Evolutionary conservation across 345 rosid species (phyloP).

Genomic region (Eucalyptus sp.): DNA sequence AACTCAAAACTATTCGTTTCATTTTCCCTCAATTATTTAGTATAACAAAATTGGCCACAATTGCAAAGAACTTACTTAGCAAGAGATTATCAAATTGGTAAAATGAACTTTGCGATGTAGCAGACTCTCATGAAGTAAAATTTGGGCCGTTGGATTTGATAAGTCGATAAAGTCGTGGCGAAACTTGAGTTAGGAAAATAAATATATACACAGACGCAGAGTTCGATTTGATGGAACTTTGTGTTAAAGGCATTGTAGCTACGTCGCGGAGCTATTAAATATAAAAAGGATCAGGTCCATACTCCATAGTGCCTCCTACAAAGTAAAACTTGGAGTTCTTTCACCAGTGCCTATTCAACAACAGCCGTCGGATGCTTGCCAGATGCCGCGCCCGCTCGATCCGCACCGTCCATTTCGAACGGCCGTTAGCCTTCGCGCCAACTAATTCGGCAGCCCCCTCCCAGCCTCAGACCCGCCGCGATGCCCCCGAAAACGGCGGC

Average conservation of each 20-base stretch:
- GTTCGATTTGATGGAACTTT: not conserved
- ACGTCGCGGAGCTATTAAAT: not conserved
- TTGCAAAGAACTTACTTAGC: not conserved
- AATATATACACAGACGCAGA: no score
- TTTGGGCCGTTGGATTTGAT: not conserved
- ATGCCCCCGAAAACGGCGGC: not conserved
- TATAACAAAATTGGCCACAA: not conserved
- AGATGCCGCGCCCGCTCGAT: not conserved
- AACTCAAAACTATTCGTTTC: no score
- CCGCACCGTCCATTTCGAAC: constrained; percentile 17
- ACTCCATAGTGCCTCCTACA: not conserved
- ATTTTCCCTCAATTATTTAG: not conserved
- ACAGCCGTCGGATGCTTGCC: not conserved
- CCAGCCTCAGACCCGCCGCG: not conserved
- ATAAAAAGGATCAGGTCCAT: not conserved
- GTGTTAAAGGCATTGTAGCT: not conserved
- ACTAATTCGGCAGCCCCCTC: not conserved
- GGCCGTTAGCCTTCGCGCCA: constrained; percentile 4
- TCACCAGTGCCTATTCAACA: not conserved
- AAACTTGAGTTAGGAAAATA: not conserved
- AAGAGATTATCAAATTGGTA: not conserved
- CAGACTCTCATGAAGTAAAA: not conserved
- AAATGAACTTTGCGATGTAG: not conserved
- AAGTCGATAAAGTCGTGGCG: not conserved
- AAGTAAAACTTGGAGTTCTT: not conserved